These are phyloP conservation scores for Hypoxylon sp. DNA, from an alignment of 2,329 filamentous ascomycete species.

Conservation along the genomic window DNA sequence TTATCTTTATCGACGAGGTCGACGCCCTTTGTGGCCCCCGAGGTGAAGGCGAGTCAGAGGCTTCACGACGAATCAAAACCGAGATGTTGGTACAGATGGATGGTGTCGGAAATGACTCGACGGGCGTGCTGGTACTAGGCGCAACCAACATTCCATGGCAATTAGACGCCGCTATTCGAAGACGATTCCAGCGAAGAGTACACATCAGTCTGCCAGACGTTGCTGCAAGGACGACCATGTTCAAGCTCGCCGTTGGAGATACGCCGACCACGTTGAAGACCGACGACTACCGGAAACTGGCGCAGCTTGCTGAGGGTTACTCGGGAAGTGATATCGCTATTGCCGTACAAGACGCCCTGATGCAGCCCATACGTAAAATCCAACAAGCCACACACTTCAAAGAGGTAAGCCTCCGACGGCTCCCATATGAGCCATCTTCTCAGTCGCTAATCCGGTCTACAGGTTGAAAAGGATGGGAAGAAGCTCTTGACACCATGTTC, in stretches of 20 bases:
- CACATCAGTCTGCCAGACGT: conserved; percentile 94
- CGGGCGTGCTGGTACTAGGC: conserved; percentile 92
- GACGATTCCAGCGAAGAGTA: conserved; percentile 94
- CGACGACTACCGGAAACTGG: conserved; percentile 83
- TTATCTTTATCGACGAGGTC: conserved; percentile 99
- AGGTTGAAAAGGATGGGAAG: conserved; percentile 78
- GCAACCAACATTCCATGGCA: conserved; percentile 99
- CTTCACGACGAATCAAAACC: conserved; percentile 96
- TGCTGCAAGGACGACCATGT: conserved; percentile 91
- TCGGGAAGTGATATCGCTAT: conserved; percentile 97
- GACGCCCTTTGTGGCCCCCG: conserved; percentile 95
- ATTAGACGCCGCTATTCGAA: conserved; percentile 92
- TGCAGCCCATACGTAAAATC: conserved; percentile 97
- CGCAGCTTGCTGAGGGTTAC: conserved; percentile 88
- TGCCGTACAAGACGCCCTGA: conserved; percentile 93
- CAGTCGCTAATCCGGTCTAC: conserved; percentile 1
- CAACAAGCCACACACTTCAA: conserved; percentile 99
- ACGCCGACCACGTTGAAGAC: conserved; percentile 87
- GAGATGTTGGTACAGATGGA: conserved; percentile 99
- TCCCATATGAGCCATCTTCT: neutral
- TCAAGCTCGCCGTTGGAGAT: conserved; percentile 91
- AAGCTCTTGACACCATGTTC: conserved; percentile 89
- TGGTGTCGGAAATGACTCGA: conserved; percentile 95
- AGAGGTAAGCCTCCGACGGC: conserved; percentile 67
- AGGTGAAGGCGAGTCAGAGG: conserved; percentile 95